A percentile compares a stretch with the other conserved stretches of the same genome.
Evolutionary conservation across 2,329 filamentous ascomycete species (phyloP).

Genomic region (Leptographium galeiforme): DNA sequence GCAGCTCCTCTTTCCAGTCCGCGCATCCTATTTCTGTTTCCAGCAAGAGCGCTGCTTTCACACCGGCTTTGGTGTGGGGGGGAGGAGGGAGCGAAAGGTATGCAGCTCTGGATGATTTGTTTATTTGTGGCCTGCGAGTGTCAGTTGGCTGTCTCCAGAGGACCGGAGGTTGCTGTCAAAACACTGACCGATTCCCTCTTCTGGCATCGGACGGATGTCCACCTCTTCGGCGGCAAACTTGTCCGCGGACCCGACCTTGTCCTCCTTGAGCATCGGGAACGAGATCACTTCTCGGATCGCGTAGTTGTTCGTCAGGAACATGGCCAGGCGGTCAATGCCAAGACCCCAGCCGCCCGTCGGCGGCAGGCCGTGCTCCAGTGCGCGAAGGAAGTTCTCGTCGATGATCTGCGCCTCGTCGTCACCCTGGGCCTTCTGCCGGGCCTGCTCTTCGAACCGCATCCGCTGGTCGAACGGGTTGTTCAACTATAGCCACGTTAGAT

Average conservation of each 20-base stretch:
- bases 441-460: constrained; percentile 86
- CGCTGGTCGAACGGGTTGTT: constrained; percentile 95
- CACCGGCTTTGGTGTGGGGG: not conserved
- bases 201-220: constrained; percentile 19
- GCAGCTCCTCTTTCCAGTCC: not conserved
- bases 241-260: constrained; percentile 37
- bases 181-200: constrained; percentile 22
- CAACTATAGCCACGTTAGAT: constrained; percentile 33
- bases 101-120: not conserved
- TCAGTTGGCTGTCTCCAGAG: not conserved
- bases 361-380: constrained; percentile 61
- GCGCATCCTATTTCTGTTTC: no score
- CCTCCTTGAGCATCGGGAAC: constrained; percentile 97
- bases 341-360: constrained; percentile 95
- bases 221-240: constrained; percentile 26
- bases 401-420: constrained; percentile 94
- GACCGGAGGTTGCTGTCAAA: not conserved
- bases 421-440: constrained; percentile 86
- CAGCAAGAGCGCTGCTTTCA: not conserved
- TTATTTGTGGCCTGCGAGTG: not conserved
- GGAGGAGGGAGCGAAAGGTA: not conserved
- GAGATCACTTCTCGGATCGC: constrained; percentile 91
- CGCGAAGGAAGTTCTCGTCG: constrained; percentile 88
- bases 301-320: constrained; percentile 75
- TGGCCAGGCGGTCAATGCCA: constrained; percentile 54